These are phyloP conservation scores for Medicago truncatula DNA, from an alignment of 306 rosid genomes.

Conservation along the genomic window MtrunA17r5.0-ANR NC_053042.1:25946501-25947000, in stretches of 20 bases:
- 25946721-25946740: constrained; percentile 68
- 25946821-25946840: neutral
- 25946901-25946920: too few species aligned
- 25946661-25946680: constrained; percentile 61
- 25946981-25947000: neutral
- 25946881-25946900: too few species aligned
- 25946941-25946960: too few species aligned
- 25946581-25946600: too few species aligned
- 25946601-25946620: too few species aligned
- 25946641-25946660: constrained; percentile 53
- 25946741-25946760: constrained; percentile 18
- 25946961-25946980: too few species aligned
- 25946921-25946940: too few species aligned
- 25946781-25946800: neutral
- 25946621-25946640: neutral
- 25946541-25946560: too few species aligned
- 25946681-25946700: constrained; percentile 78
- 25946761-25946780: neutral
- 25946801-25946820: neutral
- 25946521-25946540: too few species aligned
- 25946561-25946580: too few species aligned
- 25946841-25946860: too few species aligned
- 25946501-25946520: neutral
- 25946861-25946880: too few species aligned
- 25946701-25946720: constrained; percentile 63